Evolutionary conservation across 2,329 filamentous ascomycete genomes (phyloP).

Genomic region (Beauveria brongniartii): DNA sequence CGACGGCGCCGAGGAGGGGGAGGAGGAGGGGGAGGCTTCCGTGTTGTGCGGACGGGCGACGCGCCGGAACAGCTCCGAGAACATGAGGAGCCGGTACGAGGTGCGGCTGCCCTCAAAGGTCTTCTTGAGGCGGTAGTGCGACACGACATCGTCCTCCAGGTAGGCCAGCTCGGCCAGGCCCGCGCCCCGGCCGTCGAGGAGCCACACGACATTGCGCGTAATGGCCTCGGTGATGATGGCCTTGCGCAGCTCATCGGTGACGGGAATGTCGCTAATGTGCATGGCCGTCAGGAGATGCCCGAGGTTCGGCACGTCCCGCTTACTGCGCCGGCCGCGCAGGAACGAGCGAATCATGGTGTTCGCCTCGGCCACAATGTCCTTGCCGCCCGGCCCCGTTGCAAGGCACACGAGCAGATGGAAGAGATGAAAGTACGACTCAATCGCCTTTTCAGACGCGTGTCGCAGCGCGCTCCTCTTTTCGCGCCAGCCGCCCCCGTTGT

Average conservation of each 20-base stretch:
- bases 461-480: conserved; percentile 30
- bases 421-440: conserved; percentile 44
- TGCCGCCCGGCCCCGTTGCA: conserved; percentile 20
- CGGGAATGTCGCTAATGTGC: conserved; percentile 35
- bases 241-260: conserved; percentile 31
- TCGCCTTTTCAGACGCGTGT: conserved; percentile 43
- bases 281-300: conserved; percentile 37
- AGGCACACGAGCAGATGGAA: conserved; percentile 43
- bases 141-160: conserved; percentile 32
- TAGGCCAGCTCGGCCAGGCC: conserved; percentile 36
- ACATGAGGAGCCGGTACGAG: conserved; percentile 44
- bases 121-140: conserved; percentile 36
- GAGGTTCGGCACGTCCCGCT: conserved; percentile 36
- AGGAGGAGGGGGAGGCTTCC: no score
- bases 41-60: background rate
- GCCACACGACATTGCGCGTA: conserved; percentile 43
- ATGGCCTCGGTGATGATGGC: conserved; percentile 40
- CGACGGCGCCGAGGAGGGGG: conserved; percentile 4
- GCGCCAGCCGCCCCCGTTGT: background rate
- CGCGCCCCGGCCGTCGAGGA: conserved; percentile 32
- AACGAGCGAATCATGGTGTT: conserved; percentile 33
- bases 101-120: conserved; percentile 38
- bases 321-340: conserved; percentile 29
- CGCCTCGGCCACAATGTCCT: conserved; percentile 22
- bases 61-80: conserved; percentile 26